Conservation (phyloP, 177 flowering plant genomes). For the Vitis hybrid region DNA sequence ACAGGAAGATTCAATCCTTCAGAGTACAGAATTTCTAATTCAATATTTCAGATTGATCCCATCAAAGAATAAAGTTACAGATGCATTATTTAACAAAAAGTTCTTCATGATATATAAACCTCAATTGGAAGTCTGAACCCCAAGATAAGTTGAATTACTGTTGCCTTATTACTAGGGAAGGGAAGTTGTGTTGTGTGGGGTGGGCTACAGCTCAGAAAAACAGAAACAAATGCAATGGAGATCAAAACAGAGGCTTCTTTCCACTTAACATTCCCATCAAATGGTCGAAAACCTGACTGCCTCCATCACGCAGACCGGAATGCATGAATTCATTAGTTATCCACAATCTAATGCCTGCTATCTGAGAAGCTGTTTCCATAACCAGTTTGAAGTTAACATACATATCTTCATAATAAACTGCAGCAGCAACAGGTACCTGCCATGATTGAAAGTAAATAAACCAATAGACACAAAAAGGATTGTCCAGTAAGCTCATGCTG, state of each 20-base stretch:
- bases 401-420: conserved; percentile 92
- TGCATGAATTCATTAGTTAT: conserved; percentile 95
- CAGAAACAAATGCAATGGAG: not conserved
- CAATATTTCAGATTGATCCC: no score
- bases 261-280: conserved; percentile 82
- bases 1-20: no score
- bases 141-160: no score
- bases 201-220: not conserved
- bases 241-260: conserved; percentile 82
- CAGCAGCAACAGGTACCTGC: conserved; percentile 96
- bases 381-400: conserved; percentile 81
- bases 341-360: conserved; percentile 86
- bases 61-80: no score
- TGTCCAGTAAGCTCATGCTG: not conserved
- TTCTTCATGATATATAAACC: no score
- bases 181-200: no score
- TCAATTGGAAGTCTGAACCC: no score
- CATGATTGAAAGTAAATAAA: not conserved
- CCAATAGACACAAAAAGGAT: not conserved
- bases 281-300: conserved; percentile 65
- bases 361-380: conserved; percentile 76
- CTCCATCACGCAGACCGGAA: conserved; percentile 87
- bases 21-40: no score
- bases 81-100: no score
- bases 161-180: no score